phyloP scores from a whole-genome alignment of 1,284 basidiomycete genomes.

The Boletus sp. region DNA sequence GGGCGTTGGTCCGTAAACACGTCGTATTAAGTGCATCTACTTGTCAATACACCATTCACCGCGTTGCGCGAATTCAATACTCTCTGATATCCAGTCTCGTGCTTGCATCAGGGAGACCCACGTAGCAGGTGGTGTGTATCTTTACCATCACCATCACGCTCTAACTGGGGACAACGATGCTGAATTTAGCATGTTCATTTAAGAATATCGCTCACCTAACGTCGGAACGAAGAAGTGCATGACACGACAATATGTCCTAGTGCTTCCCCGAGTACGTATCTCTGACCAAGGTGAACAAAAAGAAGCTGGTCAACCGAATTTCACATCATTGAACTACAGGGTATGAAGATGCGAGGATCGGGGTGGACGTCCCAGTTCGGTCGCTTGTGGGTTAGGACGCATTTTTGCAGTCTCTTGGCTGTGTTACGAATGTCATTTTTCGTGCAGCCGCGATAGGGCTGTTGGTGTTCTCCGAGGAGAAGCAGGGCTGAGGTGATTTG shows the following conservation, averaged over 20 bases:
- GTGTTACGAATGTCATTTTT: background rate
- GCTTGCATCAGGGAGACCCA: background rate
- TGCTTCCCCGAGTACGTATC: background rate
- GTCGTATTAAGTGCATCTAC: no score
- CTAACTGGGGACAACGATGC: background rate
- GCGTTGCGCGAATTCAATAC: no score
- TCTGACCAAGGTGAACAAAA: background rate
- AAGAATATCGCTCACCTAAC: background rate
- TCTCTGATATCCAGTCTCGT: no score
- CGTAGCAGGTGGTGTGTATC: background rate
- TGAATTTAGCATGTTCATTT: background rate
- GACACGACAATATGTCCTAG: background rate
- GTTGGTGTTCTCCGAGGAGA: background rate
- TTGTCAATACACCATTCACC: no score
- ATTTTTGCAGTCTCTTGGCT: background rate
- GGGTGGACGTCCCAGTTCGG: background rate
- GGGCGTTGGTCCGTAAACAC: no score
- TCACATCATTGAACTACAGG: background rate
- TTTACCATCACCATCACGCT: background rate
- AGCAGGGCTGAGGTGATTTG: background rate
- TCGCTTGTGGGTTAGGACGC: background rate
- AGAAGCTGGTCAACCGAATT: background rate
- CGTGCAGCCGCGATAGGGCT: background rate
- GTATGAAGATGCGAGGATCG: background rate
- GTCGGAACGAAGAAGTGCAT: background rate